phyloP scores from a whole-genome alignment of 345 rosid species.

The Microthlaspi erraticum region DNA sequence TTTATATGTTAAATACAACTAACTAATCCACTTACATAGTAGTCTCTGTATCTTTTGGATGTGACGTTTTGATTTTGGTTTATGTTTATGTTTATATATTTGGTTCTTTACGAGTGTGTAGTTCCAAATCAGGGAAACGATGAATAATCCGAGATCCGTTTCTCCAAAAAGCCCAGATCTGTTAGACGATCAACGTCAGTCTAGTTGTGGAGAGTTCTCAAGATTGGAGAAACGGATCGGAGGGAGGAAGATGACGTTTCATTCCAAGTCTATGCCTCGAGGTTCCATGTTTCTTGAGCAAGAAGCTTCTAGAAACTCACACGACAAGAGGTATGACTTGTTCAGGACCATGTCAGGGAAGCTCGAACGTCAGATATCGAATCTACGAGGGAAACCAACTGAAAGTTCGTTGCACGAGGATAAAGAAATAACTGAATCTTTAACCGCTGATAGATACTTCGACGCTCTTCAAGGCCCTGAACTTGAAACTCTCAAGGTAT shows the following conservation, averaged over 20 bases:
- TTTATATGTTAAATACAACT: not conserved
- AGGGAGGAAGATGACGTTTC: slow-evolving; percentile 42
- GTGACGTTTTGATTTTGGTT: not conserved
- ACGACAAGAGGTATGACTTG: slow-evolving; percentile 70
- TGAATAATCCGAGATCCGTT: slow-evolving; percentile 35
- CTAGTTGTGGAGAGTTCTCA: slow-evolving; percentile 24
- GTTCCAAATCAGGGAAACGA: slow-evolving; percentile 7
- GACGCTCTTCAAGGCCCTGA: slow-evolving; percentile 93
- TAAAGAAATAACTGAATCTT: slow-evolving; percentile 50
- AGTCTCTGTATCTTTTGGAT: not conserved
- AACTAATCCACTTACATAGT: slow-evolving; percentile 1
- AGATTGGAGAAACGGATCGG: slow-evolving; percentile 35
- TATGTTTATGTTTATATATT: not conserved
- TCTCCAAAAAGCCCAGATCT: slow-evolving; percentile 34
- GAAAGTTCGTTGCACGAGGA: slow-evolving; percentile 28
- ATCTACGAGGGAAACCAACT: slow-evolving; percentile 60
- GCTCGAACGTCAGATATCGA: slow-evolving; percentile 76
- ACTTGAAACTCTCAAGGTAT: slow-evolving; percentile 80
- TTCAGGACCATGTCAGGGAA: slow-evolving; percentile 92
- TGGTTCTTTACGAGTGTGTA: not conserved
- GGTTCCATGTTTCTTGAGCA: slow-evolving; percentile 40
- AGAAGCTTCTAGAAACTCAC: slow-evolving; percentile 43
- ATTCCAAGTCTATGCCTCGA: slow-evolving; percentile 72
- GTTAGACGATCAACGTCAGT: slow-evolving; percentile 19
- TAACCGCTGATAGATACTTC: slow-evolving; percentile 78